Evolutionary conservation across 805 yeast species (phyloP).

Genomic region (Zygoascus flipseniorum): DNA sequence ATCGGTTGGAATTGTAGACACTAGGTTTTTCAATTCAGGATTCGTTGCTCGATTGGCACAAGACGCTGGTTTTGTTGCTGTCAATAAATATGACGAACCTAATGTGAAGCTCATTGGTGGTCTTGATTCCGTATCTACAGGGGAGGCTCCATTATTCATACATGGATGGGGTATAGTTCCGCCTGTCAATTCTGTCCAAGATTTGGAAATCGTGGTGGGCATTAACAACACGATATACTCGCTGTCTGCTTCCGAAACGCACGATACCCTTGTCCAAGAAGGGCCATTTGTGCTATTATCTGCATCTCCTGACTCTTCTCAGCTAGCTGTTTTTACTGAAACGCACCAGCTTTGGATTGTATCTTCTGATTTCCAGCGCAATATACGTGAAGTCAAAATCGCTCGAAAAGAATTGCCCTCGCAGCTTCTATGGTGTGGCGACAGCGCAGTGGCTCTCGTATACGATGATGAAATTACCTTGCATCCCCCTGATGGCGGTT

Average conservation of each 20-base stretch:
- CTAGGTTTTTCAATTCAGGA: conserved; percentile 35
- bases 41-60: conserved; percentile 37
- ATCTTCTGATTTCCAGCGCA: conserved; percentile 38
- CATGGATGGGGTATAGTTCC: conserved; percentile 27
- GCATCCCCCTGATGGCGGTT: conserved; percentile 49
- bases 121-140: conserved; percentile 1
- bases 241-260: conserved; percentile 24
- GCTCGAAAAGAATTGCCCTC: conserved; percentile 30
- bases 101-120: conserved; percentile 15
- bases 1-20: conserved; percentile 28
- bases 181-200: conserved; percentile 18
- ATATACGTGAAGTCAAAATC: conserved; percentile 38
- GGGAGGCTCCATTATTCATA: conserved; percentile 9
- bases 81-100: conserved; percentile 35
- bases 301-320: conserved; percentile 47
- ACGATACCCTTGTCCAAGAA: conserved; percentile 35
- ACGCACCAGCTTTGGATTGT: conserved; percentile 41
- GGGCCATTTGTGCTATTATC: conserved; percentile 40
- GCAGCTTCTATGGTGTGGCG: conserved; percentile 73
- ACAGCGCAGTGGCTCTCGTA: conserved; percentile 64
- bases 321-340: conserved; percentile 43
- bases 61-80: conserved; percentile 32
- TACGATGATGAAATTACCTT: conserved; percentile 55
- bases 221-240: conserved; percentile 17
- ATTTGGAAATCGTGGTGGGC: conserved; percentile 25